These are phyloP conservation scores for Rhizopus arrhizus DNA, from an alignment of 371 early-diverging fungal species.

Conservation along the genomic window DNA sequence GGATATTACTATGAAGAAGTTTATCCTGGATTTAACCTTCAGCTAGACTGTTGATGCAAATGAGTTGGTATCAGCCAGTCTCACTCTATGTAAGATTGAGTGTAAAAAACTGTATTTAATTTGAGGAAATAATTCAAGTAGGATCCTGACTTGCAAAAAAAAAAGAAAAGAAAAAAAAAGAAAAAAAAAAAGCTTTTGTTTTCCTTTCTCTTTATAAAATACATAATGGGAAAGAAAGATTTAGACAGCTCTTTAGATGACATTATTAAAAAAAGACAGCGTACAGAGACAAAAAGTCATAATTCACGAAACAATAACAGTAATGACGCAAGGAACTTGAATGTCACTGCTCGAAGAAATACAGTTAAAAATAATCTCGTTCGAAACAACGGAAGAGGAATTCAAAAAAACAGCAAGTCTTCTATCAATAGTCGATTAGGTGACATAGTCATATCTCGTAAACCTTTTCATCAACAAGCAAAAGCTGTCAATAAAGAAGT, in stretches of 20 bases:
- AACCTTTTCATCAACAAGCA: not conserved
- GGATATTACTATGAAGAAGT: too few relatives aligned
- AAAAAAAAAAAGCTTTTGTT: too few relatives aligned
- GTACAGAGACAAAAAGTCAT: constrained; percentile 1
- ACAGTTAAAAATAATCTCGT: not conserved
- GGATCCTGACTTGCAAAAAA: too few relatives aligned
- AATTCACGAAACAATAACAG: not conserved
- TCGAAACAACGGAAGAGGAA: not conserved
- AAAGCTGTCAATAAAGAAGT: not conserved
- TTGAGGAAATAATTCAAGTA: too few relatives aligned
- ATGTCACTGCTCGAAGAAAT: not conserved
- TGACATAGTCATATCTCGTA: not conserved
- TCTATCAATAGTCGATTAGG: not conserved
- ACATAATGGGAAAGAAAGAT: constrained; percentile 13
- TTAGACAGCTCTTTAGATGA: constrained; percentile 26
- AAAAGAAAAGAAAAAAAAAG: too few relatives aligned
- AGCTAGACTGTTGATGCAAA: too few relatives aligned
- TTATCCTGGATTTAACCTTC: too few relatives aligned
- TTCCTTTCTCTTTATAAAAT: not conserved
- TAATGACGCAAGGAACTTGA: not conserved
- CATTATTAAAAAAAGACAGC: constrained; percentile 18
- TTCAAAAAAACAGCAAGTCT: not conserved
- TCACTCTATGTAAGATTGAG: too few relatives aligned
- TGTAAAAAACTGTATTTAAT: too few relatives aligned
- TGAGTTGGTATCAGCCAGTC: too few relatives aligned